Percentiles rank a stretch among this genome's conserved stretches.
Evolutionary conservation across 257 asterid genomes (phyloP).

Genomic region (Fraxinus anomala): DNA sequence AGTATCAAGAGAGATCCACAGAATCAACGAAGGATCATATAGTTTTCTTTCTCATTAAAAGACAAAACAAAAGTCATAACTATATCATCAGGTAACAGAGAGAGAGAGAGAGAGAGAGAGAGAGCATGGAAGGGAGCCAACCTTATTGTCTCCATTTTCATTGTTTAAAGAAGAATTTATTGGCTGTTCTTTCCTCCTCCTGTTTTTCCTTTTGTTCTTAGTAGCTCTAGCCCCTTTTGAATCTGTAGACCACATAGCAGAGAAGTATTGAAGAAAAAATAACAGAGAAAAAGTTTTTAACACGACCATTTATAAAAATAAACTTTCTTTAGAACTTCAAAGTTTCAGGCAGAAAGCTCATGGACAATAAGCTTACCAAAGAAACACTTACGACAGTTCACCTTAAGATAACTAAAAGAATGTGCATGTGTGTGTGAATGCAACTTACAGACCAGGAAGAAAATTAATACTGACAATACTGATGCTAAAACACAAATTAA

Average conservation of each 20-base stretch:
- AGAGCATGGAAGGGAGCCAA: conserved; percentile 27
- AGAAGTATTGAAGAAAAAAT: background rate
- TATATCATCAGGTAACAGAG: background rate
- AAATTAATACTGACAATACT: background rate
- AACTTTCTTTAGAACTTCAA: background rate
- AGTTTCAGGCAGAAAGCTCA: background rate
- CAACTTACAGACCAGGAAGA: background rate
- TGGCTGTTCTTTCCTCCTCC: conserved; percentile 70
- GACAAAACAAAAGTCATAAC: background rate
- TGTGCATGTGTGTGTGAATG: background rate
- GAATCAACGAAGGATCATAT: background rate
- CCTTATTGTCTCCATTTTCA: conserved; percentile 53
- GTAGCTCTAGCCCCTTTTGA: conserved; percentile 56
- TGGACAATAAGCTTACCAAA: background rate
- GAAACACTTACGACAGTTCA: background rate
- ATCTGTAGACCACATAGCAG: conserved; percentile 46
- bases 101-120: background rate
- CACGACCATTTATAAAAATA: background rate
- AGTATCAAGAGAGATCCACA: background rate
- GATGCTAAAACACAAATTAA: background rate
- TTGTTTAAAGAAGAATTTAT: conserved; percentile 48
- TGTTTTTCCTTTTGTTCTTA: conserved; percentile 77
- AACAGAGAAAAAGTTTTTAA: background rate
- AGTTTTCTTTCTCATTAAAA: background rate
- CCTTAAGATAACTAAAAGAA: no score